These are phyloP conservation scores for Candida glucosophila DNA, from an alignment of 1,139 yeast species.

Conservation along the genomic window DNA sequence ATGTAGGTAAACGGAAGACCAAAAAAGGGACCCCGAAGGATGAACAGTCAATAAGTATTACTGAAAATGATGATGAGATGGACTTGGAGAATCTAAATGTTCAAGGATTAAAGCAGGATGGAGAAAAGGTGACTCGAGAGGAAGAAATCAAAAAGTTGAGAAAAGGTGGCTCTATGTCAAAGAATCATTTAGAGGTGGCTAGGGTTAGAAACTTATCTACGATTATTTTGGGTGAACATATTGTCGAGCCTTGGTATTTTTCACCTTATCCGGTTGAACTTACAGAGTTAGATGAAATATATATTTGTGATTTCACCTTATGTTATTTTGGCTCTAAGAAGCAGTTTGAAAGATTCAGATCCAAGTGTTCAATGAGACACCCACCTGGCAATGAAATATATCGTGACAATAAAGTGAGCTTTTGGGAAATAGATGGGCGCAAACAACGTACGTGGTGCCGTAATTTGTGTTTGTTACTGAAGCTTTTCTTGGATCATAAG, in stretches of 20 bases:
- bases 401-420: slow-evolving; percentile 67
- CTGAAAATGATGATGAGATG: slow-evolving; percentile 54
- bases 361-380: slow-evolving; percentile 78
- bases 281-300: slow-evolving; percentile 83
- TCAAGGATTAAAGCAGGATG: slow-evolving; percentile 61
- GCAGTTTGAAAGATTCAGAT: slow-evolving; percentile 86
- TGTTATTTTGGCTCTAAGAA: slow-evolving; percentile 82
- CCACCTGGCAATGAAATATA: slow-evolving; percentile 99
- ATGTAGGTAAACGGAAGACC: slow-evolving; percentile 16
- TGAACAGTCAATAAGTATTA: slow-evolving; percentile 12
- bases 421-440: slow-evolving; percentile 95
- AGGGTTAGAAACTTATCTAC: slow-evolving; percentile 76
- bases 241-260: slow-evolving; percentile 98
- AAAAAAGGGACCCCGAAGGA: slow-evolving; percentile 11
- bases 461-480: slow-evolving; percentile 79
- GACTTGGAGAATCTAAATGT: slow-evolving; percentile 82
- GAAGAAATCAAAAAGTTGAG: slow-evolving; percentile 89
- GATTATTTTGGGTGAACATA: slow-evolving; percentile 80
- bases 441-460: slow-evolving; percentile 96
- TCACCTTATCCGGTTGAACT: slow-evolving; percentile 94
- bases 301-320: slow-evolving; percentile 85
- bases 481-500: slow-evolving; percentile 87
- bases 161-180: slow-evolving; percentile 96
- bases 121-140: slow-evolving; percentile 71
- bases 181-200: slow-evolving; percentile 79